Evolutionary conservation across 208 protist genomes (phyloP).

Genomic region (Leishmania lainsoni): DNA sequence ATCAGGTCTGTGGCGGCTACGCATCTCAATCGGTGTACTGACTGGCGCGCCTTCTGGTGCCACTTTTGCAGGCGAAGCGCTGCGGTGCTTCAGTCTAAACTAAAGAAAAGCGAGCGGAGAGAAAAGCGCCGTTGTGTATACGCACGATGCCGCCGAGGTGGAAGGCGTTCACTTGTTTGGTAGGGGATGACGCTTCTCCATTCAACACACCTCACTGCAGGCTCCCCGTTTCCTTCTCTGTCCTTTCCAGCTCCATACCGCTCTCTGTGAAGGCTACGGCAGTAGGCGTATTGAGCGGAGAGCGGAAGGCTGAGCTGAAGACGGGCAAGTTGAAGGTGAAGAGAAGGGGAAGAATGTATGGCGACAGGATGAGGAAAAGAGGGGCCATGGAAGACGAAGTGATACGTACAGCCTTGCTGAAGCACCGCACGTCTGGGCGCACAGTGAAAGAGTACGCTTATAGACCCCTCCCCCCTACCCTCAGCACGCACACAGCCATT

Average conservation of each 20-base stretch:
- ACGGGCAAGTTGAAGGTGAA: neutral
- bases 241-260: neutral
- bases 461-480: neutral
- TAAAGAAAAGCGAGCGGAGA: too few species aligned
- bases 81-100: neutral
- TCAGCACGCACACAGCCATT: neutral
- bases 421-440: neutral
- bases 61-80: neutral
- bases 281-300: neutral
- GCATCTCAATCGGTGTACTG: neutral
- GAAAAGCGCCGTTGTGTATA: neutral
- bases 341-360: neutral
- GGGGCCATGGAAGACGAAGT: neutral
- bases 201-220: neutral
- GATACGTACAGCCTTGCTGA: neutral
- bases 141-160: neutral
- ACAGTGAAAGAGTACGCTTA: too few species aligned
- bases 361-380: neutral
- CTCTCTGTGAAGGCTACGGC: neutral
- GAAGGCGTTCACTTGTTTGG: neutral
- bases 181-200: neutral
- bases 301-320: neutral
- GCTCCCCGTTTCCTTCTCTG: neutral
- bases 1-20: neutral
- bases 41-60: neutral